Evolutionary conservation across 305 asterid genomes (phyloP), one percentile per base, ranked within the genome.

Genomic region (Solanum aculeatissimum): DNA sequence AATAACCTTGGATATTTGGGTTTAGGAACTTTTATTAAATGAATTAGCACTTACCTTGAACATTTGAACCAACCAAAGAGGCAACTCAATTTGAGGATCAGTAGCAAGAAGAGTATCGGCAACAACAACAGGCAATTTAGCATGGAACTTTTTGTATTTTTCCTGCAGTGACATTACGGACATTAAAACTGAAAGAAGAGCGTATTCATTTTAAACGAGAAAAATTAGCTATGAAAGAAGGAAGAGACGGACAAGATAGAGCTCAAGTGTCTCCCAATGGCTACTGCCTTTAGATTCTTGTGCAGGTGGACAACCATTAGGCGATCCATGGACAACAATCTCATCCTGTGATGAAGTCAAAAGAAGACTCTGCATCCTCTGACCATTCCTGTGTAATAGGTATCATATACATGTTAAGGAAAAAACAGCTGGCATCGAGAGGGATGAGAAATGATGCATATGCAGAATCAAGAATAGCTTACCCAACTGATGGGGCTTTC

Each of bases 251-350:
- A 96, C 99, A 85, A 97, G 97, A 89, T 94, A 97, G 89, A 88
- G 91, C 90, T 97, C 98, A 84, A 97, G 98, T 60, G 94, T 92
- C 89, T 90, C 98, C 99, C 98, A 97, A 40, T 94, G 96, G 90
- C 92, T 87, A 88, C 87, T 89, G 87, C 95, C 92, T 77, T 78
- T 85, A 62, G 89, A 81, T 84, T 91, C 94, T 72, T 87, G 94
- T 66, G 86, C 84, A 72, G 87, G 21, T 77, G 90, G 87, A 83
- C 91, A 93, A 87, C 87, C 86, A 83, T 92, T 93, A 87, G 82
- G 85, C 27, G 92, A 95, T 77, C 91, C 89, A 69, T 84, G 91
- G 79, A 32, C 84, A 84, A 87, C 88, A 47, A 86, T 82, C 83
- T 91, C 95, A 86, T 91, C 93, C 77, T 92, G 91, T 79, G 97